A percentile compares a stretch with the other conserved stretches of the same genome.
These are phyloP conservation scores for Trametes cinnabarina DNA, from an alignment of 768 basidiomycete species.

Conservation along the genomic window DNA sequence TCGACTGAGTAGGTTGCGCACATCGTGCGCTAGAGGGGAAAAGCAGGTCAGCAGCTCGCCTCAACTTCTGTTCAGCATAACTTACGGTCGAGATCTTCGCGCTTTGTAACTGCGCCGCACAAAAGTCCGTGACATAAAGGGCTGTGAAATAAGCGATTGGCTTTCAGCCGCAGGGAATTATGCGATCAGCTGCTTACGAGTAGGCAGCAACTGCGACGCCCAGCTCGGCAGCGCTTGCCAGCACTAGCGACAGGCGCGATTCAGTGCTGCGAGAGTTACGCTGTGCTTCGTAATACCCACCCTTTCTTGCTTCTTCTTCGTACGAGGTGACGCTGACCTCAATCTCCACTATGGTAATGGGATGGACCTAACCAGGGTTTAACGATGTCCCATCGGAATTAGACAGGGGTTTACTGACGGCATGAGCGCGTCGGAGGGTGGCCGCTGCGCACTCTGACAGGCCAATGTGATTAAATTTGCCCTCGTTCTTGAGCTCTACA, in stretches of 20 bases:
- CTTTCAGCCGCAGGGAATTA: neutral
- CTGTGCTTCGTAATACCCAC: constrained; percentile 19
- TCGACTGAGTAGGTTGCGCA: neutral
- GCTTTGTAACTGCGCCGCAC: constrained; percentile 45
- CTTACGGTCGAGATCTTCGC: constrained; percentile 31
- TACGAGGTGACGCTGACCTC: constrained; percentile 62
- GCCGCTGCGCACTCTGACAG: constrained; percentile 51
- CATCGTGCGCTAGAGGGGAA: constrained; percentile 34
- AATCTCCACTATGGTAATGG: constrained; percentile 59
- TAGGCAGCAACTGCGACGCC: constrained; percentile 58
- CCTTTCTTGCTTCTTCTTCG: constrained; percentile 47
- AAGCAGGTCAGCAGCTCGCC: neutral
- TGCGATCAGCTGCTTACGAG: constrained; percentile 37
- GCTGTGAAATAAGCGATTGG: constrained; percentile 27
- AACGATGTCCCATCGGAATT: neutral
- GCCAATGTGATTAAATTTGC: constrained; percentile 59
- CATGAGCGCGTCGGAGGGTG: constrained; percentile 42
- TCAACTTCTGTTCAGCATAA: neutral
- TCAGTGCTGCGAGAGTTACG: neutral
- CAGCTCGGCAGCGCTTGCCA: constrained; percentile 53
- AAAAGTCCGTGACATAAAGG: constrained; percentile 54
- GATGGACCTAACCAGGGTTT: constrained; percentile 34
- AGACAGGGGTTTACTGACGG: constrained; percentile 22
- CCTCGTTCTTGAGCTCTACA: constrained; percentile 48
- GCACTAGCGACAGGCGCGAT: constrained; percentile 33